These are phyloP conservation scores for Begonia fuchsioides DNA, from an alignment of 306 rosid genomes.

Conservation along the genomic window DNA sequence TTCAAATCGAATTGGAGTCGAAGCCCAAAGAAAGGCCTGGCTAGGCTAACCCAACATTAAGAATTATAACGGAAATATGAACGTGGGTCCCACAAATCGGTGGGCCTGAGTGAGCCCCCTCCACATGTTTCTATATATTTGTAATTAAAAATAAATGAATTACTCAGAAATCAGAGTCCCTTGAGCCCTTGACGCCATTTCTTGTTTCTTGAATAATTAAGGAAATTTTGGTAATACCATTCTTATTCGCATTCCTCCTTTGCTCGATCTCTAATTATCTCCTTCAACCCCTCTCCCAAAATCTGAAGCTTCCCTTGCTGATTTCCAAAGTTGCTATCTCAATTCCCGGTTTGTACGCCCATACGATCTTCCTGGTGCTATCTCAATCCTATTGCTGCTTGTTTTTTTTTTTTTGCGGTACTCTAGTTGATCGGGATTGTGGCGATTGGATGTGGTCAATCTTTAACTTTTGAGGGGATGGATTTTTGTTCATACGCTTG, in stretches of 20 bases:
- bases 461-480: slow-evolving; percentile 7
- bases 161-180: no score
- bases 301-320: slow-evolving; percentile 48
- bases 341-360: slow-evolving; percentile 54
- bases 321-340: slow-evolving; percentile 33
- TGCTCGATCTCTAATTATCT: slow-evolving; percentile 26
- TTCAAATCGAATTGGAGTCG: no score
- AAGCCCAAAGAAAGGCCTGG: no score
- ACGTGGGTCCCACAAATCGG: no score
- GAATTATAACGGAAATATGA: no score
- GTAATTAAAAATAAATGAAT: no score
- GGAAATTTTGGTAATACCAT: background rate
- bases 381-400: slow-evolving; percentile 4
- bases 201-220: no score
- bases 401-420: slow-evolving; percentile 2
- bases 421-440: slow-evolving; percentile 29
- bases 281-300: slow-evolving; percentile 28
- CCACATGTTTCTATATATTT: no score
- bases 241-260: slow-evolving; percentile 33
- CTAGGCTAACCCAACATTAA: no score
- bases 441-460: slow-evolving; percentile 28
- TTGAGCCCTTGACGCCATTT: no score
- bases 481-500: slow-evolving; percentile 14
- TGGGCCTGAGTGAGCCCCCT: no score
- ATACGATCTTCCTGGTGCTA: slow-evolving; percentile 37